Evolutionary conservation across 768 basidiomycete genomes (phyloP).

Genomic region (Steccherinum ochraceum): DNA sequence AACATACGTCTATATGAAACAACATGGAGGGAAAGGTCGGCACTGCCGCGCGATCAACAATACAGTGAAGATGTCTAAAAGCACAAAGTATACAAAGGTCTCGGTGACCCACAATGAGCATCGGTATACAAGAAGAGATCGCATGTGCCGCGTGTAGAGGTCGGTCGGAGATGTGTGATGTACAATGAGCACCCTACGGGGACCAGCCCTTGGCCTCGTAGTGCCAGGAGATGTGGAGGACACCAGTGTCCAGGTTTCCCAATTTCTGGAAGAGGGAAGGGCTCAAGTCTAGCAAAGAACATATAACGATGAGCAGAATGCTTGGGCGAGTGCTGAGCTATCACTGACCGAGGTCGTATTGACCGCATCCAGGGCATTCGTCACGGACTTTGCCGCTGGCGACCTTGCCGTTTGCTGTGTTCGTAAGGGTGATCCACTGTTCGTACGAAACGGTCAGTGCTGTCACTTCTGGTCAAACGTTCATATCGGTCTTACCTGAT

Average conservation of each 20-base stretch:
- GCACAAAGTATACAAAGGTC: background rate
- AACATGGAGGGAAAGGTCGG: no score
- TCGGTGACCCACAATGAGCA: background rate
- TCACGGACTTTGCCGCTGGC: conserved; percentile 49
- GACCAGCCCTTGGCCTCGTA: conserved; percentile 37
- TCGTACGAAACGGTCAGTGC: no score
- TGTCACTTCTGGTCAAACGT: background rate
- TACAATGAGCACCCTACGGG: no score
- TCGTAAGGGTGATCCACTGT: conserved; percentile 58
- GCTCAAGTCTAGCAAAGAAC: conserved; percentile 53
- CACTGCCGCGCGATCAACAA: no score
- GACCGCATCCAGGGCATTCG: conserved; percentile 50
- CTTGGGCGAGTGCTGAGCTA: background rate
- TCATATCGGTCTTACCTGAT: conserved; percentile 38
- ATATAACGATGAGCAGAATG: conserved; percentile 1
- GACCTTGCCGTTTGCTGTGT: conserved; percentile 45
- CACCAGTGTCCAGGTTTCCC: conserved; percentile 39
- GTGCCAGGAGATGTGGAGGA: conserved; percentile 52
- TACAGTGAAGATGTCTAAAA: background rate
- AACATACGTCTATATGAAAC: no score
- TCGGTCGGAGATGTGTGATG: no score
- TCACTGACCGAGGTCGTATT: conserved; percentile 48
- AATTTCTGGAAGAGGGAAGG: conserved; percentile 51
- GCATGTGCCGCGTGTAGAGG: no score
- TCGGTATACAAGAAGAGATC: background rate